Evolutionary conservation across 805 yeast genomes (phyloP).

Genomic region (Yamadazyma paraphyllophila): DNA sequence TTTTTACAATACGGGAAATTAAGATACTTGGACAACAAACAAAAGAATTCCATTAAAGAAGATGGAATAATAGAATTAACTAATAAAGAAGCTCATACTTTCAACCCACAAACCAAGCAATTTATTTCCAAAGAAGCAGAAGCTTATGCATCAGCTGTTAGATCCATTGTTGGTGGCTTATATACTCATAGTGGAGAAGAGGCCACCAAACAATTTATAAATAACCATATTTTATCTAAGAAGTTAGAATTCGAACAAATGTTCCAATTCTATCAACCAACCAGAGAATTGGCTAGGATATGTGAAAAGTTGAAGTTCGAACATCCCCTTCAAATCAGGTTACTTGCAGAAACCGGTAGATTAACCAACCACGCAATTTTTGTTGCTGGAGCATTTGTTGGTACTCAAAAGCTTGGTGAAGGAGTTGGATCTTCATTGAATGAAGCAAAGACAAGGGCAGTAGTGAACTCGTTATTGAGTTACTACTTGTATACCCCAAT

Average conservation of each 20-base stretch:
- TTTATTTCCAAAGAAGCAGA: slow-evolving; percentile 37
- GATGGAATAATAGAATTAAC: slow-evolving; percentile 50
- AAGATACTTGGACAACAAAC: slow-evolving; percentile 42
- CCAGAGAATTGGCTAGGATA: slow-evolving; percentile 74
- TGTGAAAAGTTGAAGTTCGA: slow-evolving; percentile 73
- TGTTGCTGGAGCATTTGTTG: slow-evolving; percentile 89
- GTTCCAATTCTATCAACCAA: slow-evolving; percentile 82
- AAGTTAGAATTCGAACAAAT: slow-evolving; percentile 69
- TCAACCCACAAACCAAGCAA: slow-evolving; percentile 13
- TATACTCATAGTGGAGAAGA: slow-evolving; percentile 71
- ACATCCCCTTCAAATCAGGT: slow-evolving; percentile 69
- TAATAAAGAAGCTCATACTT: slow-evolving; percentile 21
- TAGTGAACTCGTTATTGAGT: slow-evolving; percentile 83
- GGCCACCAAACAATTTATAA: slow-evolving; percentile 65
- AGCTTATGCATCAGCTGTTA: slow-evolving; percentile 67
- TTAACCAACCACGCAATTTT: slow-evolving; percentile 77
- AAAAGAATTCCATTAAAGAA: slow-evolving; percentile 32
- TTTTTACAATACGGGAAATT: slow-evolving; percentile 68
- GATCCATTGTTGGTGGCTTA: slow-evolving; percentile 80
- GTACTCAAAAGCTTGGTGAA: slow-evolving; percentile 81
- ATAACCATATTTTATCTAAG: slow-evolving; percentile 76
- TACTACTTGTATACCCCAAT: slow-evolving; percentile 91
- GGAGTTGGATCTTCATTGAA: slow-evolving; percentile 88
- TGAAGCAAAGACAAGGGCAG: slow-evolving; percentile 91
- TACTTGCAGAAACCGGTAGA: slow-evolving; percentile 93